phyloP scores from a whole-genome alignment of 2,329 filamentous ascomycete species.

The Plenodomus lindquistii region DNA sequence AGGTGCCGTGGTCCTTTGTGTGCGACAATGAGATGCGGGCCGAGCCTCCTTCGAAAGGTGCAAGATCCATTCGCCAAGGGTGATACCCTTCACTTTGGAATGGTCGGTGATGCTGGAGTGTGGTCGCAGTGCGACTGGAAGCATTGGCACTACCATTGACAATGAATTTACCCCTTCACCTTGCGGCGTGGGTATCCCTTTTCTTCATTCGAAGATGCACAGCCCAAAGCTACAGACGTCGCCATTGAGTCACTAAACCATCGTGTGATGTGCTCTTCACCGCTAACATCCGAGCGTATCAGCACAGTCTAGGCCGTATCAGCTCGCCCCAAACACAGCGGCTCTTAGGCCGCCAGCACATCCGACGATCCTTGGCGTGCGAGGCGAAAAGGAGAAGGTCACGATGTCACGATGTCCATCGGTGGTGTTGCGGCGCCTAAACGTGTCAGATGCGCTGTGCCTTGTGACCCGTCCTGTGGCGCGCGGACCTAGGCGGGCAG shows the following conservation, averaged over 20 bases:
- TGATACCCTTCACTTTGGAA: no score
- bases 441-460: slow-evolving; percentile 25
- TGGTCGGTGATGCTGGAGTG: no score
- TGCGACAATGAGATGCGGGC: no score
- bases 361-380: slow-evolving; percentile 11
- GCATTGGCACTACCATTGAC: neutral
- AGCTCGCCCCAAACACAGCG: neutral
- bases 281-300: neutral
- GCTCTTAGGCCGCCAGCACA: neutral
- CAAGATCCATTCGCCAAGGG: no score
- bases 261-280: slow-evolving; percentile 8
- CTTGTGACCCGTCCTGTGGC: slow-evolving; percentile 26
- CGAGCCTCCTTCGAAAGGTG: no score
- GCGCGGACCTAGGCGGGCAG: slow-evolving; percentile 14
- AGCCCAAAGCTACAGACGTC: neutral
- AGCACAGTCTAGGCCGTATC: no score
- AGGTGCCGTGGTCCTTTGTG: no score
- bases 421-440: slow-evolving; percentile 33
- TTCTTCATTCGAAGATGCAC: neutral
- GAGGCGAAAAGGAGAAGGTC: slow-evolving; percentile 33
- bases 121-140: neutral
- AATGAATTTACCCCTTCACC: neutral
- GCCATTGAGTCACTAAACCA: neutral
- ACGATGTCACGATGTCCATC: slow-evolving; percentile 27
- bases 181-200: neutral